Conservation (phyloP, 768 basidiomycete species). For the Hypsizygus marmoreus region DNA sequence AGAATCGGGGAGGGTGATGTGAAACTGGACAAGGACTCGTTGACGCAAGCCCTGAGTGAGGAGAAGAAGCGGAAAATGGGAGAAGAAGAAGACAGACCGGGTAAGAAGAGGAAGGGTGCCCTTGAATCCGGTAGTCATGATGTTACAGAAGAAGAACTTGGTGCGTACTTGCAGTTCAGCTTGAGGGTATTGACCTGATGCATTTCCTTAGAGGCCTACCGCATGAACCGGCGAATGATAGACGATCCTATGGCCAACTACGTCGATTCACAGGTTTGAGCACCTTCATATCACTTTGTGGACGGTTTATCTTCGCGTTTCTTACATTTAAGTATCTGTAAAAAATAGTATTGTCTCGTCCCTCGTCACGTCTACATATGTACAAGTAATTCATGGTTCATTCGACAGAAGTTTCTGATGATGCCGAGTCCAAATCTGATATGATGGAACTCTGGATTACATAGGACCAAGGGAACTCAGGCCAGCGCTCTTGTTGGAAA, state of each 20-base stretch:
- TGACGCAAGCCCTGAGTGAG: constrained; percentile 71
- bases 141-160: constrained; percentile 87
- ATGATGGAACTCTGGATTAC: no score
- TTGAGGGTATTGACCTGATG: constrained; percentile 14
- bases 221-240: constrained; percentile 70
- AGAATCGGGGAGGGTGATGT: constrained; percentile 81
- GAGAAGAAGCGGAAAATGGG: constrained; percentile 80
- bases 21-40: constrained; percentile 67
- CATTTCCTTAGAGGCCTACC: constrained; percentile 75
- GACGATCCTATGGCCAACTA: constrained; percentile 97
- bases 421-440: no score
- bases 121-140: constrained; percentile 62
- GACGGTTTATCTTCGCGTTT: no score
- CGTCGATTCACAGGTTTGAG: constrained; percentile 56
- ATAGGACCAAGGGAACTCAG: no score
- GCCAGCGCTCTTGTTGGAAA: no score
- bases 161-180: constrained; percentile 39
- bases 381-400: no score
- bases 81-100: constrained; percentile 56
- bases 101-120: constrained; percentile 61
- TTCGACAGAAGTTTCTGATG: no score
- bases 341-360: no score
- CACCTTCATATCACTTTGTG: no score
- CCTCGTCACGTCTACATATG: no score
- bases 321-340: no score